phyloP scores from a whole-genome alignment of 805 yeast genomes.

The Schwanniomyces vanrijiae region DNA sequence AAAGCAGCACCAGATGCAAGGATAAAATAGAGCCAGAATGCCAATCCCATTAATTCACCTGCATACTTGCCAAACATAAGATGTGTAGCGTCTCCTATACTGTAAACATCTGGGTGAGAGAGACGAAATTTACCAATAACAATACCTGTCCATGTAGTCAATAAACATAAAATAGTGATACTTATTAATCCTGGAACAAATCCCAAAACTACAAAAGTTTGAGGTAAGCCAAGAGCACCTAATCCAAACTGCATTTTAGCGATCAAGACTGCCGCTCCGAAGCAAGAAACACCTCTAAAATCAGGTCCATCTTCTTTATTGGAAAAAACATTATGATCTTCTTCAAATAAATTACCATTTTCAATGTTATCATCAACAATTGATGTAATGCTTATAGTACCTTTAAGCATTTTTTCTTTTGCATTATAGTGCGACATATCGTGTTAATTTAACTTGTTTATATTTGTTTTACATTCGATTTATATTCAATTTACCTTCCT shows the following conservation, averaged over 20 bases:
- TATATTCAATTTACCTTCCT: no score
- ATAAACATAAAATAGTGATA: constrained; percentile 5
- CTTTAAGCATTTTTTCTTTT: no score
- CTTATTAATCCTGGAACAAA: constrained; percentile 10
- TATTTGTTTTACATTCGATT: no score
- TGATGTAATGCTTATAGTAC: no score
- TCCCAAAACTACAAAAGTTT: constrained; percentile 8
- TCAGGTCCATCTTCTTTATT: no score
- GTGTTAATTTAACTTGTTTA: no score
- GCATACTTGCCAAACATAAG: constrained; percentile 9
- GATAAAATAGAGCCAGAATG: constrained; percentile 8
- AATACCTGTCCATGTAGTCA: constrained; percentile 9
- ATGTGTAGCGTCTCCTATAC: constrained; percentile 9
- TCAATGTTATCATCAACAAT: no score
- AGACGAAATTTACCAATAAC: constrained; percentile 9
- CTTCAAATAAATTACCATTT: no score
- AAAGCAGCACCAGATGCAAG: constrained; percentile 7
- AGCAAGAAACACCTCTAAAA: no score
- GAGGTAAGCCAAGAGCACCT: constrained; percentile 9
- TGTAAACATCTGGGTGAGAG: constrained; percentile 9
- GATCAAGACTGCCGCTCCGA: no score
- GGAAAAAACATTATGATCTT: no score
- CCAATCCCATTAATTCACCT: constrained; percentile 7
- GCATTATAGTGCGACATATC: no score
- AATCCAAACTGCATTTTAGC: constrained; percentile 6